Evolutionary conservation across 805 yeast species (phyloP), one percentile per base, ranked within the genome.

Genomic region (Debaryomyces prosopidis): DNA sequence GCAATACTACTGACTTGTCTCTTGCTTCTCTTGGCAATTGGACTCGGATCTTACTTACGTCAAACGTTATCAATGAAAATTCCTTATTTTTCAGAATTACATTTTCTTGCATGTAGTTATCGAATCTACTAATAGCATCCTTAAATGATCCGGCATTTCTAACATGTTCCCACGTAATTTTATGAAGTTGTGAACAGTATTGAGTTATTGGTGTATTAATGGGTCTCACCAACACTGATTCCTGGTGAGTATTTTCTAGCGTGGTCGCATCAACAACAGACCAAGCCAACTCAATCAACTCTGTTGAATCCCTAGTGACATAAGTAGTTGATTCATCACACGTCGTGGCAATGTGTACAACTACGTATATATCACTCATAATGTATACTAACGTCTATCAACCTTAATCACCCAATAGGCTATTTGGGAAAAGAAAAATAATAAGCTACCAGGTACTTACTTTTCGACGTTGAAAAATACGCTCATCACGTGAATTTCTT

Each of bases 11-110:
- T 9, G 80, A 77, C 59, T 85, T 81, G 59, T 88, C 96, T 34
- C 89, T 73, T 6, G 96, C 88, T 61, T 89, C 96, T 39, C 95
- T 76, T 10, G 87, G 85, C 30, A 91, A 67, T 57, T 84, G 85
- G 39, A 91, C 91, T 48, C 90, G 76, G 39, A 90, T 68, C 55
- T 84, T 84, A 84, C 85, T 82, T 9, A 85, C 74, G 57, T 82
- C 81, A 49, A 81, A 71, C 0, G 89, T 76, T 40, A 89, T 83
- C 53, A 89, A 80, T 3, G 82, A 71, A 60, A 87, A 84, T 33
- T 82, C 83, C 40, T 65, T 61, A 9, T 69, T 69, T 32, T 70
- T 62, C 27, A 70, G 54, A 10, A 74, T 60, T 27, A 79, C 59
- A 39, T 68, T 59, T 37, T 72, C 70, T 46, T 76, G 76, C 40